Base-by-base conservation (phyloP, 176 grass and related monocot genomes). In the Oryza australiensis region DNA sequence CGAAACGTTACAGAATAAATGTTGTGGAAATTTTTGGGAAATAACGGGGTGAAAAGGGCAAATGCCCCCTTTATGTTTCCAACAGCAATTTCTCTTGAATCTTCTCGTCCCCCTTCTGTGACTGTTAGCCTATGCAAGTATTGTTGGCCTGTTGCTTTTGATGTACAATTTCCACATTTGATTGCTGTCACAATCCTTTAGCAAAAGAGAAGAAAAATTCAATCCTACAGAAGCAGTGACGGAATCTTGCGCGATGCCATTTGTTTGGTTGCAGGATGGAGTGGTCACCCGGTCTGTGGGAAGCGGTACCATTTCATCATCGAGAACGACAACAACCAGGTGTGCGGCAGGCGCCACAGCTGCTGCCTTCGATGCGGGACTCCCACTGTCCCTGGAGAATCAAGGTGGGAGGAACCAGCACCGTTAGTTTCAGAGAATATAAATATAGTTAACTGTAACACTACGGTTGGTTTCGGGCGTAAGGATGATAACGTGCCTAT, bases 301-400 rank as follows among this genome's bases (percentile, higher is more conserved):
- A 99, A 94, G 82, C 87, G 96, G 12, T 99, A 99, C 80, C 96
- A 99, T 90, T 99, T 99, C 80, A 92, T 99, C 73, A 92, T 99
- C 67, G 87, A 92, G 79, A 95, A 95, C 72, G 93, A 99, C 51
- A 89, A 64, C 75, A 85, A 82, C 62, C 75, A 93, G 72, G 66
- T 82, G 64, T 71, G 79, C 5, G 84, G 84, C 62, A 76, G 79
- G 65, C 84, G 76, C 13, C 64, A 85, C 23, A 91, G 87, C 73
- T 93, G 88, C 78, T 99, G 96, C 75, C 81, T 88, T 33, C 93
- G 88, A 13, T 99, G 96, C 74, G 91, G 91, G 15, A 85, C 96
- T 38, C 71, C 86, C 42, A 83, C 91, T 68, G 77, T 74, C 2
- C 60, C 79, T 72, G 88, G 89, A 73, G 93, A 92, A 80, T 95